Evolutionary conservation across 164 flowering plant species (phyloP), one percentile per base, ranked within the genome.

Genomic region (Vitis rupestris): DNA sequence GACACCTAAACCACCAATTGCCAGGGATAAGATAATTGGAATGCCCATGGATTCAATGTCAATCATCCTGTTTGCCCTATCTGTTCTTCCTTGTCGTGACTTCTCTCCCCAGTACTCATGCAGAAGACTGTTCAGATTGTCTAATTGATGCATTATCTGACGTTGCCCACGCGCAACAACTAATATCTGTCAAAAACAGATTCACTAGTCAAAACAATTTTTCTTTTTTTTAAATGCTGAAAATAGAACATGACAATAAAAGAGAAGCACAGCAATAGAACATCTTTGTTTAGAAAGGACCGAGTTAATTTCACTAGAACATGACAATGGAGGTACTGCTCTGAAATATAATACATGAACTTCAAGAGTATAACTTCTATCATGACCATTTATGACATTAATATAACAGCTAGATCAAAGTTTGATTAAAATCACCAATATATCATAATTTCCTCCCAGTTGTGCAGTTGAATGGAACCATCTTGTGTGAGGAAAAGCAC

Each of bases 121-220:
- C 49, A 90, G 64, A 69, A 87, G 76, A 72, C 71, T 88, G 80
- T 78, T 86, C 70, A 92, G 70, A 65, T 81, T 87, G 68, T 88
- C 93, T 23, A 90, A 61, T 52, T 90, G 95, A 69, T 82, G 93
- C 85, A 90, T 79, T n/a, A 88, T 70, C 59, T 90, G 93, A 3
- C 87, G 88, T 53, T 88, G 95, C 10, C 80, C 79, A 7, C 93
- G 80, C 9, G 83, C 69, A 61, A 92, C 77, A 9, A 80, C 71
- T 37, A 78, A 47, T 27, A 91, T 76, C 97, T 91, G 79, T 63
- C 58, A 57, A 53, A 48, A 64, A 29, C 27, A 9, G 17, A 19
- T 58, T 49, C 4, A 52, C 1, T 9, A 70, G 13, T 54, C 29
- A 27, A 44, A 27, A 56, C 19, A 17, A 23, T 1, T 23, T 23